Percentiles rank a stretch among this genome's conserved stretches.
These are phyloP conservation scores for Jatropha podagrica DNA, from an alignment of 441 rosid genomes.

Conservation along the genomic window DNA sequence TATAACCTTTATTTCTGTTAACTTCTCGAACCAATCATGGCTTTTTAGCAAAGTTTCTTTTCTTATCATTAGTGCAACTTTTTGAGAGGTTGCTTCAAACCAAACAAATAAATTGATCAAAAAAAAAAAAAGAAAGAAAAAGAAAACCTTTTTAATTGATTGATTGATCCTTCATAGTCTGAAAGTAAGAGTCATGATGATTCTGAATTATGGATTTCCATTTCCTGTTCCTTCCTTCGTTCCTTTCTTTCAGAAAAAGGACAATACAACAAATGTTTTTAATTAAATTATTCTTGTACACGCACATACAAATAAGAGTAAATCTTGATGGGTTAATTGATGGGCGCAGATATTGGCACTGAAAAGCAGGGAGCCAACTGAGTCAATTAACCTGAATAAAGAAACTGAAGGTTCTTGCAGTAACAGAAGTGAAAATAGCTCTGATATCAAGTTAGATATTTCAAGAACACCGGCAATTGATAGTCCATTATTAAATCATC, in stretches of 20 bases:
- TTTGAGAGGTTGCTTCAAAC: constrained; percentile 10
- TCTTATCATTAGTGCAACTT: constrained; percentile 22
- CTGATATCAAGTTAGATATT: constrained; percentile 75
- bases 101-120: background rate
- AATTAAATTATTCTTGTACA: background rate
- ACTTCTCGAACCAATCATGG: constrained; percentile 20
- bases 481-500: constrained; percentile 58
- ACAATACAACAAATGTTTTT: too few species aligned
- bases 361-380: constrained; percentile 76
- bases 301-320: background rate
- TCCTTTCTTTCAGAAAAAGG: background rate
- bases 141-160: background rate
- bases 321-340: constrained; percentile 16
- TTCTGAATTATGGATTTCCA: constrained; percentile 8
- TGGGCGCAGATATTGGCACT: constrained; percentile 71
- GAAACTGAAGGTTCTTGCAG: constrained; percentile 96
- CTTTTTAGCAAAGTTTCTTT: constrained; percentile 24
- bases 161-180: constrained; percentile 20
- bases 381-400: constrained; percentile 86
- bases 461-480: constrained; percentile 69
- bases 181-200: constrained; percentile 6
- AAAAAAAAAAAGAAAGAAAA: background rate
- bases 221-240: background rate
- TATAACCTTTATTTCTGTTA: constrained; percentile 12
- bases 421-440: constrained; percentile 90